Conservation (phyloP, 495 filamentous ascomycete genomes). For the Thermothielavioides terrestris region DNA sequence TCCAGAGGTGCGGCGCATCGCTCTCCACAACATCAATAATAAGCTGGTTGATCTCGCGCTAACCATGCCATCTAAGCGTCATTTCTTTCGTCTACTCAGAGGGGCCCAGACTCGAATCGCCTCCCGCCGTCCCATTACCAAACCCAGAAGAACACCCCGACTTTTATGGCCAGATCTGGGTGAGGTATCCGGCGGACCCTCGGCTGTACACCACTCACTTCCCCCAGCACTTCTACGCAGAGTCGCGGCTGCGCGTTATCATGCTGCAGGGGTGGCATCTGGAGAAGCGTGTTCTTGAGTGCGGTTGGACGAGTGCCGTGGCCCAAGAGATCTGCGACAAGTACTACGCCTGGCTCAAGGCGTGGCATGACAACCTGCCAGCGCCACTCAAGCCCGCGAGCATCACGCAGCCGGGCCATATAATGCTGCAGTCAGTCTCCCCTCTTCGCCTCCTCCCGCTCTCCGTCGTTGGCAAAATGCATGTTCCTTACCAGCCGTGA, state of each 20-base stretch:
- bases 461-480: too few relatives aligned
- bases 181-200: constrained; percentile 22
- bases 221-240: constrained; percentile 14
- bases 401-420: constrained; percentile 19
- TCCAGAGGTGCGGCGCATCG: constrained; percentile 11
- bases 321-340: background rate
- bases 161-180: constrained; percentile 26
- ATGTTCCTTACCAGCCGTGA: background rate
- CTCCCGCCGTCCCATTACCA: constrained; percentile 20
- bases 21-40: background rate
- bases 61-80: background rate
- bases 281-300: too few relatives aligned
- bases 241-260: constrained; percentile 19
- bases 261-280: constrained; percentile 14
- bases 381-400: constrained; percentile 14
- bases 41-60: too few relatives aligned
- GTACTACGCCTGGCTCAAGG: constrained; percentile 3
- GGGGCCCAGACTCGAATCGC: constrained; percentile 13
- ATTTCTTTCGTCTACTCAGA: background rate
- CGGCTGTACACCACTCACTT: constrained; percentile 13
- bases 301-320: background rate
- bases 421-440: constrained; percentile 9
- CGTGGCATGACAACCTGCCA: constrained; percentile 18
- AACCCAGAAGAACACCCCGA: constrained; percentile 13
- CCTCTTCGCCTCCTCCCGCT: background rate